These are phyloP conservation scores for Spergularia bocconei DNA, from an alignment of 148 eudicot species.

Conservation along the genomic window DNA sequence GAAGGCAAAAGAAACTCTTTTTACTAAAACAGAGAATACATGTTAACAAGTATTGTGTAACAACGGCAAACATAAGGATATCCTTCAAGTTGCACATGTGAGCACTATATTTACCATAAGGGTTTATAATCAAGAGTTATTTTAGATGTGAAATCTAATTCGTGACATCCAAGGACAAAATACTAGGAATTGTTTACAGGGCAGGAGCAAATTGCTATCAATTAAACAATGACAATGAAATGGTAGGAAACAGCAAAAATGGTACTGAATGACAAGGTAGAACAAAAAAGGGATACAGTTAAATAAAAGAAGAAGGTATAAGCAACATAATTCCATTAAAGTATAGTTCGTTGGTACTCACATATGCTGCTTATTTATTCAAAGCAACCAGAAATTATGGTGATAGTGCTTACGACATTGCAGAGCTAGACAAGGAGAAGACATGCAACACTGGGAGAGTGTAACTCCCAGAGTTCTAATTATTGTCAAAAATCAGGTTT, in stretches of 20 bases:
- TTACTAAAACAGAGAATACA: no score
- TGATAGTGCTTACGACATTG: conserved; percentile 15
- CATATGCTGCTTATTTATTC: conserved; percentile 6
- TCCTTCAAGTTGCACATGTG: no score
- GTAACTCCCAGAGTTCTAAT: neutral
- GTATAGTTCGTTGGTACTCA: conserved; percentile 34
- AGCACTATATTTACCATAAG: no score
- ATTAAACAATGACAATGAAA: no score
- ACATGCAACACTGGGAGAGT: neutral
- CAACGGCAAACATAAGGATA: neutral
- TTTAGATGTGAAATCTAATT: no score
- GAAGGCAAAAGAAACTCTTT: no score
- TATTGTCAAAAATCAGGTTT: neutral
- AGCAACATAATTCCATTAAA: conserved; percentile 30
- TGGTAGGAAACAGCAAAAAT: no score
- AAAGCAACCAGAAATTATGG: conserved; percentile 1
- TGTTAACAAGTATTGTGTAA: neutral
- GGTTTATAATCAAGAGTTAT: no score
- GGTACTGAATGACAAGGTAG: neutral
- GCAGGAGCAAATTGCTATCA: no score
- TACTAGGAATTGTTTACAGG: no score
- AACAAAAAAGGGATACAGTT: neutral
- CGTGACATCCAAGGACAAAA: no score
- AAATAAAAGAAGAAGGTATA: neutral
- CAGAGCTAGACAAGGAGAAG: neutral